These are phyloP conservation scores for Alloteropsis semialata DNA, from an alignment of 176 grass and related monocot species.

Conservation along the genomic window DNA sequence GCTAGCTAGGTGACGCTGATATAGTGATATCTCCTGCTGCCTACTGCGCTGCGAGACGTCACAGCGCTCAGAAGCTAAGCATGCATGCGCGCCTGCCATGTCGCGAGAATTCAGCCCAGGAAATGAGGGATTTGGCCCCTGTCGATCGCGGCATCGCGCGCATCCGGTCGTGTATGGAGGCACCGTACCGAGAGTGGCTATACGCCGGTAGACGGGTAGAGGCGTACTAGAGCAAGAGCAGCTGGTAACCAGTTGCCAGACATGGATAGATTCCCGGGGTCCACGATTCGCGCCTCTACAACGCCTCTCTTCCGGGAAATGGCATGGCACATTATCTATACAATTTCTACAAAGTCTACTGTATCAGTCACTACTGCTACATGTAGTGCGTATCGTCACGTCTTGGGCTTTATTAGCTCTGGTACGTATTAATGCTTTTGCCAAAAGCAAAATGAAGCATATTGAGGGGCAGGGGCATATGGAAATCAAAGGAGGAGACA, in stretches of 20 bases:
- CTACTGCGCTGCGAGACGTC: not conserved
- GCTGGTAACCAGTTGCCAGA: not conserved
- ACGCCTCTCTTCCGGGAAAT: not conserved
- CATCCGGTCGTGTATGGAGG: not conserved
- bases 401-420: not conserved
- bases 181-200: no score
- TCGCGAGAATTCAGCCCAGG: slow-evolving; percentile 32
- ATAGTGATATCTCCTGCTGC: not conserved
- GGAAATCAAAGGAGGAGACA: no score
- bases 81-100: not conserved
- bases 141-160: not conserved
- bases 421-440: not conserved
- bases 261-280: not conserved
- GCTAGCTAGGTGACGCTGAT: not conserved
- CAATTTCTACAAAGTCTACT: not conserved
- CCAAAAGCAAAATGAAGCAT: not conserved
- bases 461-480: not conserved
- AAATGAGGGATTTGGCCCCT: slow-evolving; percentile 29
- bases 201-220: no score
- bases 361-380: not conserved
- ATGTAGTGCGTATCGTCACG: not conserved
- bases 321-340: not conserved
- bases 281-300: not conserved
- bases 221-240: not conserved
- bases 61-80: not conserved